Evolutionary conservation across 768 basidiomycete species (phyloP).

Genomic region (Kwoniella mangroviensis): DNA sequence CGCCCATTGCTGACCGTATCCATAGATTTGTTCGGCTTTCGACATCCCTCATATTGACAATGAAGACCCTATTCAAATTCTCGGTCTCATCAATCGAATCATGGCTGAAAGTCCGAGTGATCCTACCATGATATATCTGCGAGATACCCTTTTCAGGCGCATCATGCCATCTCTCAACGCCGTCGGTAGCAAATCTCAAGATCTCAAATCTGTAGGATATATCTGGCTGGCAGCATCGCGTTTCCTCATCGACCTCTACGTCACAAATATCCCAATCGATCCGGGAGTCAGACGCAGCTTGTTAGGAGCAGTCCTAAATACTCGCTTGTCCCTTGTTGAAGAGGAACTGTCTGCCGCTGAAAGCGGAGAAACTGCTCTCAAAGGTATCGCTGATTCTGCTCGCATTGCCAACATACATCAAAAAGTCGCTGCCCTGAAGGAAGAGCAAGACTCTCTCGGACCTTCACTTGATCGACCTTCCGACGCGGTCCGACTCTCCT

Average conservation of each 20-base stretch:
- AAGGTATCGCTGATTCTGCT: slow-evolving; percentile 44
- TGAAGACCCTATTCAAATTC: neutral
- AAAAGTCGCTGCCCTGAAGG: slow-evolving; percentile 12
- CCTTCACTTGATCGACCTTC: slow-evolving; percentile 25
- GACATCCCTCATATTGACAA: neutral
- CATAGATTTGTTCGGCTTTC: slow-evolving; percentile 21
- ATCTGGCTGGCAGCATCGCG: slow-evolving; percentile 69
- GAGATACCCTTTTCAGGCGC: slow-evolving; percentile 1
- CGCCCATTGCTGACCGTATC: neutral
- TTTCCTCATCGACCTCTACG: slow-evolving; percentile 70
- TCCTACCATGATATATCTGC: neutral
- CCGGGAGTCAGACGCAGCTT: slow-evolving; percentile 66
- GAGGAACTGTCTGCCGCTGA: slow-evolving; percentile 44
- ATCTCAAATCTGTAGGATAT: slow-evolving; percentile 59
- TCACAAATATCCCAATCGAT: slow-evolving; percentile 85
- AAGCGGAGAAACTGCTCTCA: slow-evolving; percentile 33
- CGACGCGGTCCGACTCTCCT: slow-evolving; percentile 47
- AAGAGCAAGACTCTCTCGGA: slow-evolving; percentile 29
- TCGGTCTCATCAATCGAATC: neutral
- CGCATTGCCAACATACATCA: slow-evolving; percentile 17
- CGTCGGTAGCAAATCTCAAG: neutral
- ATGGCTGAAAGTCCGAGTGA: neutral
- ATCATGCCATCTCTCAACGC: slow-evolving; percentile 7
- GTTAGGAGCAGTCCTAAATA: slow-evolving; percentile 26
- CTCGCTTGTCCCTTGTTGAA: slow-evolving; percentile 21